Percentiles rank a stretch among this genome's conserved stretches.
Evolutionary conservation across 1,284 basidiomycete genomes (phyloP).

Genomic region (Microbotryum silenes-acaulis): DNA sequence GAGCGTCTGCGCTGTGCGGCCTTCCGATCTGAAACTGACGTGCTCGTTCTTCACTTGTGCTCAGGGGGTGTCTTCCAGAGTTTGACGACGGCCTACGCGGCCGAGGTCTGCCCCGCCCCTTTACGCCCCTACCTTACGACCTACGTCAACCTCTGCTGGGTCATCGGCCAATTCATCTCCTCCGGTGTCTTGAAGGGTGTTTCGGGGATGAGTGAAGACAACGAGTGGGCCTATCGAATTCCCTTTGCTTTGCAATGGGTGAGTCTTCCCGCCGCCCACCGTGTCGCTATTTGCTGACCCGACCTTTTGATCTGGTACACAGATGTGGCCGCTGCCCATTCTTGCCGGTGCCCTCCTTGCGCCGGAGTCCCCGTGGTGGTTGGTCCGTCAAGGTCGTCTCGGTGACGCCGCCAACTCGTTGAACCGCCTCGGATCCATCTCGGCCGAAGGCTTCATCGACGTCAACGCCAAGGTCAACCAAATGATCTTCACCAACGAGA

Average conservation of each 20-base stretch:
- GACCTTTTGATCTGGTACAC: too few species aligned
- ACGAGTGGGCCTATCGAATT: slow-evolving; percentile 39
- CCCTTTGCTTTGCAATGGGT: slow-evolving; percentile 45
- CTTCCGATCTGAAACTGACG: too few species aligned
- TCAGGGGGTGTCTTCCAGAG: slow-evolving; percentile 41
- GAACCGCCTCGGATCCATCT: slow-evolving; percentile 41
- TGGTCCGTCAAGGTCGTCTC: slow-evolving; percentile 44
- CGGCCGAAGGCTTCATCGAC: slow-evolving; percentile 43
- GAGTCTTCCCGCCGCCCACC: slow-evolving; percentile 20
- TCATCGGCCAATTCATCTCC: slow-evolving; percentile 39
- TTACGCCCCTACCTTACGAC: slow-evolving; percentile 46
- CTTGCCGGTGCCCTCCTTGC: too few species aligned
- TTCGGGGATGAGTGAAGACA: neutral
- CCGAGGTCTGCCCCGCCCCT: slow-evolving; percentile 46
- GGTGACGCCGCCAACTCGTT: slow-evolving; percentile 45
- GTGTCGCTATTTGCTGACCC: too few species aligned
- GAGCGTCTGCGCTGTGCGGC: neutral
- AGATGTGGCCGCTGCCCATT: slow-evolving; percentile 7
- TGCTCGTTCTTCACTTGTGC: neutral
- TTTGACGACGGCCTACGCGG: slow-evolving; percentile 46
- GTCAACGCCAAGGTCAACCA: slow-evolving; percentile 40
- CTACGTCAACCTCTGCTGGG: slow-evolving; percentile 49
- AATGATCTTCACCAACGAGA: slow-evolving; percentile 36
- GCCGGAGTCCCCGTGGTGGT: neutral
- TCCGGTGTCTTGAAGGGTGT: slow-evolving; percentile 42